These are phyloP conservation scores for Colletotrichum chrysophilum DNA, from an alignment of 2,329 filamentous ascomycete species.

Conservation along the genomic window DNA sequence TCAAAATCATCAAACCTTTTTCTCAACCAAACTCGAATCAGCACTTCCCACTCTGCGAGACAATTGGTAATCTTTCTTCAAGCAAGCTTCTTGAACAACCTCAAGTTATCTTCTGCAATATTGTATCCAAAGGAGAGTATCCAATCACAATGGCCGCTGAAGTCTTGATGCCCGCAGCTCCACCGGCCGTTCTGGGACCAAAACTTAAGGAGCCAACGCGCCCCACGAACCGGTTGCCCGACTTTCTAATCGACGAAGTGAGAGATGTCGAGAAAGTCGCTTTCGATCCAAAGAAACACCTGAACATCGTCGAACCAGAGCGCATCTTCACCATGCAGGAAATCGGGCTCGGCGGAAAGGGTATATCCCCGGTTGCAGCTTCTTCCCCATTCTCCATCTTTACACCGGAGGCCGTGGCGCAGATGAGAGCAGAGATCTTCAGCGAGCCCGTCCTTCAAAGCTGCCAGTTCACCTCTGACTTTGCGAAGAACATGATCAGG, in stretches of 20 bases:
- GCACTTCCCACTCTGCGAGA: not conserved
- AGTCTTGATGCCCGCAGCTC: not conserved
- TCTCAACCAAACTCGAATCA: not conserved
- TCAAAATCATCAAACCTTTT: accelerated
- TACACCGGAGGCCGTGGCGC: slow-evolving; percentile 62
- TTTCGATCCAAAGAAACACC: slow-evolving; percentile 61
- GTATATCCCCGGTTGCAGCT: slow-evolving; percentile 67
- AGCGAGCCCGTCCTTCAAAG: slow-evolving; percentile 60
- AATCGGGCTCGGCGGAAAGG: slow-evolving; percentile 60
- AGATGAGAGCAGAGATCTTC: slow-evolving; percentile 68
- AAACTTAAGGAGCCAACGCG: slow-evolving; percentile 21
- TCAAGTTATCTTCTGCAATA: accelerated
- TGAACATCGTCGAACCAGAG: slow-evolving; percentile 56
- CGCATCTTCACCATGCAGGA: slow-evolving; percentile 66
- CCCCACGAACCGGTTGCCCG: slow-evolving; percentile 29
- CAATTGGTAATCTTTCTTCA: accelerated
- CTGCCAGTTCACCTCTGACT: slow-evolving; percentile 53
- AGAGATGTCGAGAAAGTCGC: slow-evolving; percentile 21
- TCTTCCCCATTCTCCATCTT: slow-evolving; percentile 71
- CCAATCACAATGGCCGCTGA: not conserved
- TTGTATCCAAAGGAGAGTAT: accelerated
- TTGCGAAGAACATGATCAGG: slow-evolving; percentile 62
- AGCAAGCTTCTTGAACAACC: not conserved
- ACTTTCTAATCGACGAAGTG: slow-evolving; percentile 31
- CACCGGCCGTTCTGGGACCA: not conserved